These are phyloP conservation scores for Aegle marmelos DNA, from an alignment of 345 rosid genomes.

Conservation along the genomic window DNA sequence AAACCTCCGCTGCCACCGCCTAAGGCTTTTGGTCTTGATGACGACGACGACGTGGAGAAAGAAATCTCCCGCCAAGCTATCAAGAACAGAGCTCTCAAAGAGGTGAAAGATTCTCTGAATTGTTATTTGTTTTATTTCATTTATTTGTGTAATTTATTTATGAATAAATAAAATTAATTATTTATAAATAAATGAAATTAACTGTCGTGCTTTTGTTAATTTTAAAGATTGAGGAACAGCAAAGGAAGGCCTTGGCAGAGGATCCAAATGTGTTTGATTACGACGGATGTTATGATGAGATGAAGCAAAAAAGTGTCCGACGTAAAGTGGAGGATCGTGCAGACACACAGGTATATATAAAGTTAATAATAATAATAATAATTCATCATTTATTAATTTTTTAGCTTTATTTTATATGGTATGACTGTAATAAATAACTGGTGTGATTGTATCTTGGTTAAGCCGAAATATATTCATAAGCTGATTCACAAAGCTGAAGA, in stretches of 20 bases:
- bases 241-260: conserved; percentile 78
- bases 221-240: conserved; percentile 79
- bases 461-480: conserved; percentile 74
- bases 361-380: no score
- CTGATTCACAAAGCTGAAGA: conserved; percentile 67
- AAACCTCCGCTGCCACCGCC: conserved; percentile 54
- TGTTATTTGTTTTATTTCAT: background rate
- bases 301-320: conserved; percentile 56
- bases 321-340: conserved; percentile 55
- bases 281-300: conserved; percentile 79
- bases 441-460: conserved; percentile 18
- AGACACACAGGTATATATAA: conserved; percentile 58
- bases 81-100: conserved; percentile 72
- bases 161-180: background rate
- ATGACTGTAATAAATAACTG: conserved; percentile 1
- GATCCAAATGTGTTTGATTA: conserved; percentile 81
- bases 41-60: conserved; percentile 63
- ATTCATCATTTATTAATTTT: no score
- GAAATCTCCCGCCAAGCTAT: conserved; percentile 76
- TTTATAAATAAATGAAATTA: background rate
- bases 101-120: conserved; percentile 31
- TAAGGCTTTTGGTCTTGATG: conserved; percentile 51
- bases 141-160: background rate
- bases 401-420: no score
- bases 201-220: background rate